phyloP scores from a whole-genome alignment of 2,329 filamentous ascomycete genomes.

The Rutstroemia sydowiana region DNA sequence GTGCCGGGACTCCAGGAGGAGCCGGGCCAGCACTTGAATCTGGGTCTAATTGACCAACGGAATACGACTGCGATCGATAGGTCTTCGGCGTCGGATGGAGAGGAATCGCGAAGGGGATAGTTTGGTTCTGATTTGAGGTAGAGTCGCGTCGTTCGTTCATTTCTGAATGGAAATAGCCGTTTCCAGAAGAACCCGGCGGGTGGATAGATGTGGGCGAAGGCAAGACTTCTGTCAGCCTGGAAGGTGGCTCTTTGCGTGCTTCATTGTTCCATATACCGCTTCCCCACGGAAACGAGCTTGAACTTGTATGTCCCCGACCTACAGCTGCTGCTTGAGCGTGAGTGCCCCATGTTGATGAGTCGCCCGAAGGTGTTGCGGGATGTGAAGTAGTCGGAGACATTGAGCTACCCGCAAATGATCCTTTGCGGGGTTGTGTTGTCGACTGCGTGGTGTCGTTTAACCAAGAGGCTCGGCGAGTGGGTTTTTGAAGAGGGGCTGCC shows the following conservation, averaged over 20 bases:
- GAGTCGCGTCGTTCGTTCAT: conserved; percentile 44
- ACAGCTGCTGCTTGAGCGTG: conserved; percentile 36
- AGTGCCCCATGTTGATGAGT: conserved; percentile 50
- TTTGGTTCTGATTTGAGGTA: conserved; percentile 48
- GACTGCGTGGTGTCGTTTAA: conserved; percentile 71
- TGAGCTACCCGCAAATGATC: conserved; percentile 67
- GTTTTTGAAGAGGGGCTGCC: conserved; percentile 47
- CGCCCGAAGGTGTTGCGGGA: conserved; percentile 69
- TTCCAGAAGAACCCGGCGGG: conserved; percentile 36
- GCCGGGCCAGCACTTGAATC: conserved; percentile 37
- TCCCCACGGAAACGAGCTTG: conserved; percentile 60
- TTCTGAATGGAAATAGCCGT: conserved; percentile 39
- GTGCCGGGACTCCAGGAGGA: conserved; percentile 17
- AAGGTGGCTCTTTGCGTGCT: conserved; percentile 64
- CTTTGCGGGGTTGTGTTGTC: conserved; percentile 56
- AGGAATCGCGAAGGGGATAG: conserved; percentile 82
- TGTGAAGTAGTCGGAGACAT: conserved; percentile 77
- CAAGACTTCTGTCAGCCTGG: conserved; percentile 66
- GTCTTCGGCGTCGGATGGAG: conserved; percentile 87
- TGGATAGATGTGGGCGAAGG: conserved; percentile 62
- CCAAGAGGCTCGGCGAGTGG: conserved; percentile 72
- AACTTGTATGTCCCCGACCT: conserved; percentile 38
- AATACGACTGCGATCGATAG: conserved; percentile 93
- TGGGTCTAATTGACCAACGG: conserved; percentile 79
- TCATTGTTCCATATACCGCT: conserved; percentile 77